Evolutionary conservation across 768 basidiomycete species (phyloP).

Genomic region (Tricholoma matsutake): DNA sequence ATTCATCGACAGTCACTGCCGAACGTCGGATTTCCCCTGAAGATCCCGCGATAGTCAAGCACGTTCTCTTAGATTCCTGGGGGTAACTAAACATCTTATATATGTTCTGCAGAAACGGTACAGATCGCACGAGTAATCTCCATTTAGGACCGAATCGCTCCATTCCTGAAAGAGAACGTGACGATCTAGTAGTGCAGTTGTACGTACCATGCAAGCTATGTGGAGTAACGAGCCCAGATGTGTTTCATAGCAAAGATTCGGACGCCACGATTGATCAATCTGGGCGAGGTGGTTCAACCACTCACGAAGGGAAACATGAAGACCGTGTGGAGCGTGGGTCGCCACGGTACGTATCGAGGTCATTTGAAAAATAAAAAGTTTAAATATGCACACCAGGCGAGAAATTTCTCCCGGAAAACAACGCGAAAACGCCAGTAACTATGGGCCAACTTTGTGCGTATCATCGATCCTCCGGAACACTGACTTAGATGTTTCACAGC

Average conservation of each 20-base stretch:
- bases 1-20: neutral
- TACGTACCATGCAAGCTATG: neutral
- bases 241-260: neutral
- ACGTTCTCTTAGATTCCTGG: neutral
- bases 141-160: neutral
- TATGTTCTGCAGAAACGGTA: neutral
- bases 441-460: neutral
- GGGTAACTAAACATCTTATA: neutral
- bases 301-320: neutral
- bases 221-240: neutral
- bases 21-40: neutral
- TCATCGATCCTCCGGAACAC: neutral
- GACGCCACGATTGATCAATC: neutral
- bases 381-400: neutral
- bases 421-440: neutral
- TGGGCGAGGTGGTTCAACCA: neutral
- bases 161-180: neutral
- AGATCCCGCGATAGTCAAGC: neutral
- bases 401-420: neutral
- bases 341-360: neutral
- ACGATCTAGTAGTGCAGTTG: neutral
- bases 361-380: neutral
- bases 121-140: neutral
- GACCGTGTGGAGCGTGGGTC: neutral
- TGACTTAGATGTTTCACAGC: neutral